These are phyloP conservation scores for Eutrema japonicum DNA, from an alignment of 345 rosid genomes.

Conservation along the genomic window DNA sequence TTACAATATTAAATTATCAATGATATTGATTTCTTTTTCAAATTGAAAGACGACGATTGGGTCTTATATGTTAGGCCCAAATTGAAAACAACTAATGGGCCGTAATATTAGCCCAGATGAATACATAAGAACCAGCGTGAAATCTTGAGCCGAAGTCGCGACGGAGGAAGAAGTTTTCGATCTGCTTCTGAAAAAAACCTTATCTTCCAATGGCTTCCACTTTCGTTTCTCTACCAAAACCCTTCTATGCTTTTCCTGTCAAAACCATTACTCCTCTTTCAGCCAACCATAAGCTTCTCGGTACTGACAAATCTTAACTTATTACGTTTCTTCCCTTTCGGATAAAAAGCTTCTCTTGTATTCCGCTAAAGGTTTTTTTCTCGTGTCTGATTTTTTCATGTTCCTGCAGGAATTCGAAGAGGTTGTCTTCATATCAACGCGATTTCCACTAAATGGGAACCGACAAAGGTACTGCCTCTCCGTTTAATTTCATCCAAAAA, in stretches of 20 bases:
- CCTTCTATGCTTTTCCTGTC: slow-evolving; percentile 46
- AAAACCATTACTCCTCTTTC: slow-evolving; percentile 39
- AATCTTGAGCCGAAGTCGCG: slow-evolving; percentile 6
- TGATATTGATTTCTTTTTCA: background rate
- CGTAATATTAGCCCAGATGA: slow-evolving; percentile 8
- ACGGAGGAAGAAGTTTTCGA: slow-evolving; percentile 18
- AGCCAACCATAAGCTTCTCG: slow-evolving; percentile 45
- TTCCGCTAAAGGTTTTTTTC: background rate
- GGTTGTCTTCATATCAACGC: slow-evolving; percentile 68
- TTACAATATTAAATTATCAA: no score
- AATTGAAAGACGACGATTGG: background rate
- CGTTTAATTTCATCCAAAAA: background rate
- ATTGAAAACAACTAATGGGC: slow-evolving; percentile 1
- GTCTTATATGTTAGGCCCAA: background rate
- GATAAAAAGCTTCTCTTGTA: background rate
- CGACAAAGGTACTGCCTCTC: slow-evolving; percentile 58
- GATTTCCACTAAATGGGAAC: slow-evolving; percentile 72
- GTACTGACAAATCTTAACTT: slow-evolving; percentile 39
- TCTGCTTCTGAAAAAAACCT: slow-evolving; percentile 23
- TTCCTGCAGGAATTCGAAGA: slow-evolving; percentile 45
- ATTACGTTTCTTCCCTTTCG: background rate
- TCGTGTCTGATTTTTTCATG: background rate
- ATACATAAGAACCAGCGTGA: slow-evolving; percentile 12
- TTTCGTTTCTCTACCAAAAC: slow-evolving; percentile 54
- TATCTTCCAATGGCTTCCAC: slow-evolving; percentile 49